These are phyloP conservation scores for Arthroderma sp. DNA, from an alignment of 2,329 filamentous ascomycete species.

Conservation along the genomic window DNA sequence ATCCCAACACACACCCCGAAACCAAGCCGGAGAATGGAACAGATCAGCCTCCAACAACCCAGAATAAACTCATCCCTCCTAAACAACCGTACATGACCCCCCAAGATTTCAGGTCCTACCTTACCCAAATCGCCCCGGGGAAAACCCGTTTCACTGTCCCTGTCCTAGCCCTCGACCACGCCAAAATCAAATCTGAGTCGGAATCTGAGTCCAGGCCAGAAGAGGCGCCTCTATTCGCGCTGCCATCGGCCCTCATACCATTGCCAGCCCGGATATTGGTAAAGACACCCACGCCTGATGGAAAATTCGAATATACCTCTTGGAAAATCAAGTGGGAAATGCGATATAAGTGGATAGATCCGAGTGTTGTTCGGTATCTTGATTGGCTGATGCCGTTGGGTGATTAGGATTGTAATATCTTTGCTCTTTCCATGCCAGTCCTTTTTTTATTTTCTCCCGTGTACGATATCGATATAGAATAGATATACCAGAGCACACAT, in stretches of 20 bases:
- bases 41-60: no score
- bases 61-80: no score
- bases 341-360: conserved; percentile 28
- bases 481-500: no score
- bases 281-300: neutral
- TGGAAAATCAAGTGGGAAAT: conserved; percentile 26
- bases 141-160: conserved; percentile 32
- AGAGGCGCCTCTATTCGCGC: neutral
- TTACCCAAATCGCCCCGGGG: conserved; percentile 22
- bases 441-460: no score
- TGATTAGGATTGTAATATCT: no score
- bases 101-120: conserved; percentile 9
- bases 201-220: neutral
- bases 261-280: neutral
- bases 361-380: conserved; percentile 6
- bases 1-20: no score
- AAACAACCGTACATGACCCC: neutral
- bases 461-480: no score
- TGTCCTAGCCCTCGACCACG: conserved; percentile 8
- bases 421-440: no score
- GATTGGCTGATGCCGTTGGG: neutral
- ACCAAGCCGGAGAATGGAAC: no score
- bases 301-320: neutral
- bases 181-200: neutral
- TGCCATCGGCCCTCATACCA: neutral